Base-by-base conservation (phyloP, 1,139 yeast species). In the Yamadazyma conglobata region DNA sequence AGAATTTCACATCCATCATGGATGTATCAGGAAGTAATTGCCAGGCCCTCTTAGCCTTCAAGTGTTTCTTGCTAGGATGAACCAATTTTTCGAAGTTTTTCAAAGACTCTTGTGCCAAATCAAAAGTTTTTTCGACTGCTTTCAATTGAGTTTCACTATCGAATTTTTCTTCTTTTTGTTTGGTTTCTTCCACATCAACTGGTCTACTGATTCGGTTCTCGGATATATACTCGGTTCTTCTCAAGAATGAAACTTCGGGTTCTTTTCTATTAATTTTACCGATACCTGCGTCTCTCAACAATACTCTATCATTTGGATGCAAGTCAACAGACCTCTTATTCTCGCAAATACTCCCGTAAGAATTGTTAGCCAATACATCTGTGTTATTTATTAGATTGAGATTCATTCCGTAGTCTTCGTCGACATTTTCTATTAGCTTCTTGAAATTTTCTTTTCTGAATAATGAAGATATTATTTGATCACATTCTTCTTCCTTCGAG, bases 201-300 rank as follows among this genome's bases (percentile, higher is more conserved):
- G 38, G 22, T 34, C 51, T 52, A 5, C 58, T 48, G 15, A 48
- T 33, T 27, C 56, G 58, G 31, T 56, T 58, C 41, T 64, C 77
- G 10, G 88, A 71, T 39, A 87, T 84, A 55, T 91, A 91, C 56
- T 91, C 97, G 0, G 97, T 89, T 63, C 97, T 79, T 62, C 97
- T 79, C 52, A 89, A 71, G 61, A 89, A 89, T 12, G 94, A 76
- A 15, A 89, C 96, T 38, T 65, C 77, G 39, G 68, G 80, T 52
- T 60, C 77, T 27, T 74, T 70, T 52, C 65, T 77, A 57, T 63
- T 61, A 40, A 62, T 58, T 35, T 56, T 60, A 18, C 66, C 70
- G 31, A 70, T 61, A 11, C 72, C 77, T 19, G 96, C 95, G 52
- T 88, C 96, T 52, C 89, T 76, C 35, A 91, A 66, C 32, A 93